A percentile compares a stretch with the other conserved stretches of the same genome.
phyloP scores from a whole-genome alignment of 352 stramenopile genomes.

The Globisporangium polare region DNA sequence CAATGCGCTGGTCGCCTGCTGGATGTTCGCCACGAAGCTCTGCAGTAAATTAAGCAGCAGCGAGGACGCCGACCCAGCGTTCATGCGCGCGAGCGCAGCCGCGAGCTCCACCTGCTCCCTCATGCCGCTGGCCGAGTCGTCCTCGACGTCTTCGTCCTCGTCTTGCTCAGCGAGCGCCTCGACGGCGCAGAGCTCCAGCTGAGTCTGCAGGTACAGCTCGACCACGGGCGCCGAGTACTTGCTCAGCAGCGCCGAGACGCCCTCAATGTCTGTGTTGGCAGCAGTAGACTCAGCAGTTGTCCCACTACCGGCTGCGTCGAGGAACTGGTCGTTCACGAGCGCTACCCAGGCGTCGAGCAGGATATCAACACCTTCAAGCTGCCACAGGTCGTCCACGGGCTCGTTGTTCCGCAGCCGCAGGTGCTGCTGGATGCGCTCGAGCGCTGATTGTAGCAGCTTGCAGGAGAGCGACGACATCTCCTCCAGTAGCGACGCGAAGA shows the following conservation, averaged over 20 bases:
- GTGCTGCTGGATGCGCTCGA: slow-evolving; percentile 61
- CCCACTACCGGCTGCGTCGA: slow-evolving; percentile 22
- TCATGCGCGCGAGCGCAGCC: slow-evolving; percentile 63
- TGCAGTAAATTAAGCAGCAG: slow-evolving; percentile 63
- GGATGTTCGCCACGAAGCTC: slow-evolving; percentile 43
- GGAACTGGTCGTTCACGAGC: slow-evolving; percentile 54
- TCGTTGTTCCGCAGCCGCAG: slow-evolving; percentile 38
- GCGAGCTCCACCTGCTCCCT: slow-evolving; percentile 73
- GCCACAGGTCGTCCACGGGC: slow-evolving; percentile 72
- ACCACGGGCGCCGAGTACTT: slow-evolving; percentile 62
- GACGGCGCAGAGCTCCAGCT: slow-evolving; percentile 62
- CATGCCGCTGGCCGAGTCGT: slow-evolving; percentile 58
- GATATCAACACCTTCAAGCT: slow-evolving; percentile 76
- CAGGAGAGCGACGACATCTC: slow-evolving; percentile 67
- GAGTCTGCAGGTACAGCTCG: slow-evolving; percentile 70
- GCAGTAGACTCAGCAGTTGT: slow-evolving; percentile 14
- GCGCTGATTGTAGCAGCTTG: slow-evolving; percentile 62
- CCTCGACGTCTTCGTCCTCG: slow-evolving; percentile 83
- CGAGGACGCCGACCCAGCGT: slow-evolving; percentile 40
- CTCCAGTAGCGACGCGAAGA: slow-evolving; percentile 63
- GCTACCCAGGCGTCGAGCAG: slow-evolving; percentile 79
- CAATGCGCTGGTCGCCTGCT: slow-evolving; percentile 37
- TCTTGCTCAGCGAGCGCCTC: slow-evolving; percentile 68
- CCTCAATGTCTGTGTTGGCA: slow-evolving; percentile 26
- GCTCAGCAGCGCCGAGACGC: slow-evolving; percentile 39